A percentile compares a stretch with the other conserved stretches of the same genome.
These are phyloP conservation scores for Phanerochaete sordida DNA, from an alignment of 768 basidiomycete species.

Conservation along the genomic window DNA sequence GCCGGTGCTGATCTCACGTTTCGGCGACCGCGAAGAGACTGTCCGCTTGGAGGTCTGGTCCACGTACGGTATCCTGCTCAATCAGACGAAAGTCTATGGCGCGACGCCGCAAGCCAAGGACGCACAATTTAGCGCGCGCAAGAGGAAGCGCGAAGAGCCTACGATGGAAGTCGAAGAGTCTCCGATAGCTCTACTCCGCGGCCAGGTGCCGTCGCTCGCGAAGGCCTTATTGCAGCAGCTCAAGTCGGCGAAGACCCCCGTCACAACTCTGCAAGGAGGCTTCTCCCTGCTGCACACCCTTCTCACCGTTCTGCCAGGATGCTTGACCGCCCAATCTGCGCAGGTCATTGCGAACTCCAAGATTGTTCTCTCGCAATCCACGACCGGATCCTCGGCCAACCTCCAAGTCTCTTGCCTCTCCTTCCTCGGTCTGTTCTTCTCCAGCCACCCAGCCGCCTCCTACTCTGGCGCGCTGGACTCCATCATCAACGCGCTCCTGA, in stretches of 20 bases:
- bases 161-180: conserved; percentile 68
- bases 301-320: conserved; percentile 79
- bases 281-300: conserved; percentile 77
- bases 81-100: conserved; percentile 80
- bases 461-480: conserved; percentile 59
- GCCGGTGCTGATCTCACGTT: conserved; percentile 85
- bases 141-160: conserved; percentile 75
- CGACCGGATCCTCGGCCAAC: conserved; percentile 73
- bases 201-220: conserved; percentile 74
- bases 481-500: conserved; percentile 73
- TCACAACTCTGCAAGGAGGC: conserved; percentile 79
- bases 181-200: conserved; percentile 65
- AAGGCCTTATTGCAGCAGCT: conserved; percentile 86
- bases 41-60: conserved; percentile 92
- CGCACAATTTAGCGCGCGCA: conserved; percentile 47
- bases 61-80: conserved; percentile 77
- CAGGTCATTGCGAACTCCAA: conserved; percentile 63
- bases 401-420: conserved; percentile 82
- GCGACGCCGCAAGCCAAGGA: conserved; percentile 53
- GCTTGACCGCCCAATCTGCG: conserved; percentile 64
- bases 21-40: conserved; percentile 93
- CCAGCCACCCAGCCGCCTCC: conserved; percentile 57
- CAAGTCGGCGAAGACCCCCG: conserved; percentile 72
- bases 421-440: conserved; percentile 84
- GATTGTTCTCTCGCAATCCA: conserved; percentile 59